phyloP scores from a whole-genome alignment of 768 basidiomycete species.

The Melanogaster broomeanus region DNA sequence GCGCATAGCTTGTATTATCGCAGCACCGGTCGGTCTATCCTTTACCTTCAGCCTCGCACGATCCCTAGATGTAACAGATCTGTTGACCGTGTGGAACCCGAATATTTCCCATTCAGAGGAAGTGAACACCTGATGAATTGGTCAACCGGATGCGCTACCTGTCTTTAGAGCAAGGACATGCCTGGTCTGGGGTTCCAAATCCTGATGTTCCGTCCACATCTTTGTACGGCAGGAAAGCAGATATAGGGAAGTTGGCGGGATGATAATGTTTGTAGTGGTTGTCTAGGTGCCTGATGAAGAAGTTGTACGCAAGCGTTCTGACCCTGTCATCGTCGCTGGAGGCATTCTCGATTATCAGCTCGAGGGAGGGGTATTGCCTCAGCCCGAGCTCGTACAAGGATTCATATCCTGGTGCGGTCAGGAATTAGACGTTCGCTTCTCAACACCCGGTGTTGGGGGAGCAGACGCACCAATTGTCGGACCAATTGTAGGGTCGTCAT shows the following conservation, averaged over 20 bases:
- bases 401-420: constrained; percentile 32
- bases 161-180: constrained; percentile 26
- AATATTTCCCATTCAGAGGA: constrained; percentile 63
- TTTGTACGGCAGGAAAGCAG: constrained; percentile 76
- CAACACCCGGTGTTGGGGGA: too few species aligned
- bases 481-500: background rate
- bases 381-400: constrained; percentile 69
- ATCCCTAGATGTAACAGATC: constrained; percentile 46
- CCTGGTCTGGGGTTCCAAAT: constrained; percentile 67
- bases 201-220: constrained; percentile 40
- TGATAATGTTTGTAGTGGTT: constrained; percentile 58
- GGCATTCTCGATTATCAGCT: constrained; percentile 57
- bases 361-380: constrained; percentile 61
- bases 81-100: constrained; percentile 67
- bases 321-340: constrained; percentile 46
- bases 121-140: constrained; percentile 56
- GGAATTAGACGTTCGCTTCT: too few species aligned
- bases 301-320: constrained; percentile 63
- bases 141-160: background rate
- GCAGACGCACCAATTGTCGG: too few species aligned
- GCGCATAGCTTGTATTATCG: constrained; percentile 56
- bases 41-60: constrained; percentile 60
- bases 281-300: constrained; percentile 70
- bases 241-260: constrained; percentile 46
- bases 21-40: constrained; percentile 59